Evolutionary conservation across 768 basidiomycete species (phyloP).

Genomic region (Sarcodon sp.): DNA sequence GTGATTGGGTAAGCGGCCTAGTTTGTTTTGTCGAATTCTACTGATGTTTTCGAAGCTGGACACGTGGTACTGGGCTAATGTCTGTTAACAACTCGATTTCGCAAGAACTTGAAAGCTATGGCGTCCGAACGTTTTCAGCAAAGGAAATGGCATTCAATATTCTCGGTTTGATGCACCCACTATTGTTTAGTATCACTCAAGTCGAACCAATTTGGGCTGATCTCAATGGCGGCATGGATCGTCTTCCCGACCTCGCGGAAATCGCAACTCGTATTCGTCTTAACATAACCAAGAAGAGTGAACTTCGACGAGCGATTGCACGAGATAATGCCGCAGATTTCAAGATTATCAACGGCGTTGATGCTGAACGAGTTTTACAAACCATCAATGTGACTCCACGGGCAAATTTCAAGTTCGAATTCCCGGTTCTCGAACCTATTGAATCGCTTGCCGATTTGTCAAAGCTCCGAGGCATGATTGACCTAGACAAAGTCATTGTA

Average conservation of each 20-base stretch:
- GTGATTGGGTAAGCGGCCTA: slow-evolving; percentile 74
- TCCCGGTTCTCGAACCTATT: slow-evolving; percentile 73
- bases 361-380: slow-evolving; percentile 87
- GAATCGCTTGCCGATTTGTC: slow-evolving; percentile 61
- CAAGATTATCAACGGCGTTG: slow-evolving; percentile 79
- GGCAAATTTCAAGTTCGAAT: slow-evolving; percentile 95
- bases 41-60: slow-evolving; percentile 51
- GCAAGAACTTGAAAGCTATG: slow-evolving; percentile 83
- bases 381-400: slow-evolving; percentile 89
- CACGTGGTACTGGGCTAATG: slow-evolving; percentile 97
- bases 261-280: slow-evolving; percentile 80
- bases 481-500: slow-evolving; percentile 92
- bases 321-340: slow-evolving; percentile 95
- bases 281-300: slow-evolving; percentile 74
- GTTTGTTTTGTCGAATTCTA: neutral
- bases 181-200: slow-evolving; percentile 98
- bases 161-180: slow-evolving; percentile 96
- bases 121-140: slow-evolving; percentile 95
- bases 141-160: slow-evolving; percentile 99
- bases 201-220: slow-evolving; percentile 99
- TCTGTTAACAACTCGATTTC: slow-evolving; percentile 89
- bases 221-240: slow-evolving; percentile 97
- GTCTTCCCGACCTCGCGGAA: slow-evolving; percentile 87
- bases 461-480: slow-evolving; percentile 77
- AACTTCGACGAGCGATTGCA: slow-evolving; percentile 85